Evolutionary conservation across 352 stramenopile genomes (phyloP).

Genomic region (Phytophthora ohioensis): DNA sequence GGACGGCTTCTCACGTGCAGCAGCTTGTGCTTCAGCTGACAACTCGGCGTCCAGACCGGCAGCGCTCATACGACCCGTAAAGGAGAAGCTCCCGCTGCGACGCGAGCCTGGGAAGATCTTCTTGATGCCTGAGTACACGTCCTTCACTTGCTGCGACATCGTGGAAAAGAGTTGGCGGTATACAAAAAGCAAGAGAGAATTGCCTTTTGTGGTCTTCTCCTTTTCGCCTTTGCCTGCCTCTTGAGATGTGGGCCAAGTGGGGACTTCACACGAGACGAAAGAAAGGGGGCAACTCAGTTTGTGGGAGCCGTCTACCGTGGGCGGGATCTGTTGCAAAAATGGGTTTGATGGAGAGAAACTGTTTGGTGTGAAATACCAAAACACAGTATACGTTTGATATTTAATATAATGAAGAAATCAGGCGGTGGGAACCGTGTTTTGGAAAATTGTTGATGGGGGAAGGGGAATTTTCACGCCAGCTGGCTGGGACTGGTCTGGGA

Average conservation of each 20-base stretch:
- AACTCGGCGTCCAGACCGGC: slow-evolving; percentile 35
- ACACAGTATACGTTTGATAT: neutral
- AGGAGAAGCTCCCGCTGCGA: slow-evolving; percentile 64
- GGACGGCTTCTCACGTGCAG: slow-evolving; percentile 29
- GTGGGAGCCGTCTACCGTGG: neutral
- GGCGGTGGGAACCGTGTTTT: slow-evolving; percentile 8
- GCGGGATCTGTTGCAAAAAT: slow-evolving; percentile 5
- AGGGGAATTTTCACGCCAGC: neutral
- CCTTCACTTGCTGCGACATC: slow-evolving; percentile 81
- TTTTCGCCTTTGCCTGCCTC: slow-evolving; percentile 5
- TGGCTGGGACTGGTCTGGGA: slow-evolving; percentile 15
- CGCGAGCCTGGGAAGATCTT: slow-evolving; percentile 72
- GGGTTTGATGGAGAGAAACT: neutral
- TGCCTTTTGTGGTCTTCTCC: too few relatives aligned
- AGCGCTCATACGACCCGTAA: slow-evolving; percentile 40
- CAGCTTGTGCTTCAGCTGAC: slow-evolving; percentile 47
- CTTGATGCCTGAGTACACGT: slow-evolving; percentile 83
- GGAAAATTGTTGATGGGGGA: neutral
- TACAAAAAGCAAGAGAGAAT: slow-evolving; percentile 14
- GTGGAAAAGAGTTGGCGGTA: slow-evolving; percentile 14
- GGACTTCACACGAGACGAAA: slow-evolving; percentile 6
- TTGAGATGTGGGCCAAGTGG: slow-evolving; percentile 38
- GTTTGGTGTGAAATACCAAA: neutral
- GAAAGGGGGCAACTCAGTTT: slow-evolving; percentile 38
- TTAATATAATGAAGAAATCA: neutral